Evolutionary conservation across 345 rosid genomes (phyloP), one percentile per base, ranked within the genome.

Genomic region (Bretschneidera sinensis): DNA sequence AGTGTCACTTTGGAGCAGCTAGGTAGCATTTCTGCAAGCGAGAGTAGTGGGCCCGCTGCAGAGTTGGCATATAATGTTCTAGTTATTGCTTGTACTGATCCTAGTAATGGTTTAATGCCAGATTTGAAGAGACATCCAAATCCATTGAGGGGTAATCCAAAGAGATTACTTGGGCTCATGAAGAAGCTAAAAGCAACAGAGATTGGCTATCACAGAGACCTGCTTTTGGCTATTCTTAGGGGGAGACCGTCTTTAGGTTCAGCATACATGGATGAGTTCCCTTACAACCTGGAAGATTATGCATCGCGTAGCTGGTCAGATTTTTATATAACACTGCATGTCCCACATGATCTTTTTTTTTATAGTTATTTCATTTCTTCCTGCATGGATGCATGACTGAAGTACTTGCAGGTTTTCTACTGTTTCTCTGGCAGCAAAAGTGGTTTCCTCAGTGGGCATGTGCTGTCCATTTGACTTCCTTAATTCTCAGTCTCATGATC

Each of bases 101-200:
- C 99, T 59, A 70, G 55, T 74, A 88, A 88, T 51, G 97, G 99
- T 18, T 82, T 94, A 77, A 88, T 90, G 96, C 91, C 95, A 45
- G 87, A 86, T 78, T 68, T 67, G 54, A 72, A 74, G 67, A 79
- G 87, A 67, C 72, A 71, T 11, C 76, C 79, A 48, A 64, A 60
- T 62, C 80, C 76, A 51, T 76, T 94, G 70, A 88, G 65, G 63
- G 97, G 99, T 53, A 94, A 94, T 66, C 74, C 67, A 11, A 64
- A 79, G 24, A 83, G 97, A 76, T 77, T 94, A 49, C 58, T 86
- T 72, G 82, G 65, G 51, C 83, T 94, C 61, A 86, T 94, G 92
- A 90, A 94, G 85, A 90, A 71, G 78, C 78, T 94, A 35, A 83
- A 78, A 74, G 90, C 92, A 31, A 71, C 84, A 51, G 95, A 89